Evolutionary conservation across 805 yeast genomes (phyloP).

Genomic region (Myxozyma vanderwaltii): DNA sequence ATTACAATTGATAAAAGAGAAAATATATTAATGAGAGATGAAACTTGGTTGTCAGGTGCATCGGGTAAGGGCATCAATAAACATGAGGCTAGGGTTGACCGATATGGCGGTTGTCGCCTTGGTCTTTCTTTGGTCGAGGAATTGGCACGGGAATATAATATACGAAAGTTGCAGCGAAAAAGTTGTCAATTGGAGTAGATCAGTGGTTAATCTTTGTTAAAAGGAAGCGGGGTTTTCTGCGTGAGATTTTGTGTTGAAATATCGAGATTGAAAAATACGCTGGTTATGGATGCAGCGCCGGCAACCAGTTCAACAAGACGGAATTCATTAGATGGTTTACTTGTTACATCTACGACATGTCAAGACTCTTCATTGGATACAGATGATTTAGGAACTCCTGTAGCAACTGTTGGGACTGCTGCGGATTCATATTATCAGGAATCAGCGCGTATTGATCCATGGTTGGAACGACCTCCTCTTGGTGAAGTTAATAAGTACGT

Average conservation of each 20-base stretch:
- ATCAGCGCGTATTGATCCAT: constrained; percentile 3
- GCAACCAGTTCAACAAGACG: not conserved
- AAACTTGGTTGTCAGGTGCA: not conserved
- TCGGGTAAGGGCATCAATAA: constrained; percentile 7
- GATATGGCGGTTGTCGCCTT: no score
- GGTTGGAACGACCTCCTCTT: constrained; percentile 3
- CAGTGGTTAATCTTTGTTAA: no score
- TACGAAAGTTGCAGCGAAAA: no score
- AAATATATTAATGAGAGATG: no score
- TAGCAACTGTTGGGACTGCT: not conserved
- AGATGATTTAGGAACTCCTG: not conserved
- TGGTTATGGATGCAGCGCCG: not conserved
- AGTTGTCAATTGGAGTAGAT: no score
- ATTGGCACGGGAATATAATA: not conserved
- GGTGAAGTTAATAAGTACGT: not conserved
- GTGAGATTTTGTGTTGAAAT: no score
- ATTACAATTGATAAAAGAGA: no score
- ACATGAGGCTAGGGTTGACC: not conserved
- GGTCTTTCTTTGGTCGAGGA: not conserved
- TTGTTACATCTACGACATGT: constrained; percentile 21
- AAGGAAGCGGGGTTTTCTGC: no score
- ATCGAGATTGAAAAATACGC: no score
- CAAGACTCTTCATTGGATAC: constrained; percentile 15
- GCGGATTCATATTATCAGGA: not conserved
- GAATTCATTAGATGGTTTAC: constrained; percentile 1